These are phyloP conservation scores for Aspergillus persii DNA, from an alignment of 2,329 filamentous ascomycete genomes.

Conservation along the genomic window DNA sequence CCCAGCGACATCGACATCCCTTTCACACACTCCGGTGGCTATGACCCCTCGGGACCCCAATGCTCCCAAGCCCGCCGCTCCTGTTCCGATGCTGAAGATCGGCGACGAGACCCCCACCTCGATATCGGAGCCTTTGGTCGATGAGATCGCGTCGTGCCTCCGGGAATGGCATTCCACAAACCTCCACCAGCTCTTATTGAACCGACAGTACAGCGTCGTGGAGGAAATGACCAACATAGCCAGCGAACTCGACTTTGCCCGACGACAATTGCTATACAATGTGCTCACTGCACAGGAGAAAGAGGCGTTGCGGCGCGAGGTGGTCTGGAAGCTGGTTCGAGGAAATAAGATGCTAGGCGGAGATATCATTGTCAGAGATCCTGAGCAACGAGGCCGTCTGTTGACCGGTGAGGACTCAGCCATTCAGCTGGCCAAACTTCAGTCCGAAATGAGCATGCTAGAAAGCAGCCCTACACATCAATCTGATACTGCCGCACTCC, in stretches of 20 bases:
- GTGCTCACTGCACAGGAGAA: conserved; percentile 87
- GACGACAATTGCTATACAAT: conserved; percentile 89
- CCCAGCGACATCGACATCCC: conserved; percentile 27
- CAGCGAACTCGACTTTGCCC: conserved; percentile 75
- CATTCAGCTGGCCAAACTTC: conserved; percentile 83
- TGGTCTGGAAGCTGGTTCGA: conserved; percentile 90
- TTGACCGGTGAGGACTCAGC: conserved; percentile 91
- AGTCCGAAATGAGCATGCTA: conserved; percentile 93
- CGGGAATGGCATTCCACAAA: conserved; percentile 99
- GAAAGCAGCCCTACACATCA: conserved; percentile 72
- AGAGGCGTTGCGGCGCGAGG: conserved; percentile 75
- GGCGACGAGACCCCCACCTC: conserved; percentile 95
- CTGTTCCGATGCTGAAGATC: conserved; percentile 95
- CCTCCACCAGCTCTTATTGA: conserved; percentile 84
- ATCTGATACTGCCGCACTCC: conserved; percentile 65
- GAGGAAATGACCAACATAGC: conserved; percentile 80
- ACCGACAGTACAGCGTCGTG: conserved; percentile 74
- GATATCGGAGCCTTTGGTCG: conserved; percentile 82
- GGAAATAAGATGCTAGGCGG: conserved; percentile 93
- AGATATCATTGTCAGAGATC: conserved; percentile 92
- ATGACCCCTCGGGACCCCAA: conserved; percentile 58
- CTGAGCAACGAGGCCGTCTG: conserved; percentile 75
- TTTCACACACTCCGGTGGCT: conserved; percentile 33
- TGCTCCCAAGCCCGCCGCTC: conserved; percentile 72
- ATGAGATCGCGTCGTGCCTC: conserved; percentile 95